A percentile compares a stretch with the other conserved stretches of the same genome.
Evolutionary conservation across 768 basidiomycete genomes (phyloP).

Genomic region (Tulasnella sp.): DNA sequence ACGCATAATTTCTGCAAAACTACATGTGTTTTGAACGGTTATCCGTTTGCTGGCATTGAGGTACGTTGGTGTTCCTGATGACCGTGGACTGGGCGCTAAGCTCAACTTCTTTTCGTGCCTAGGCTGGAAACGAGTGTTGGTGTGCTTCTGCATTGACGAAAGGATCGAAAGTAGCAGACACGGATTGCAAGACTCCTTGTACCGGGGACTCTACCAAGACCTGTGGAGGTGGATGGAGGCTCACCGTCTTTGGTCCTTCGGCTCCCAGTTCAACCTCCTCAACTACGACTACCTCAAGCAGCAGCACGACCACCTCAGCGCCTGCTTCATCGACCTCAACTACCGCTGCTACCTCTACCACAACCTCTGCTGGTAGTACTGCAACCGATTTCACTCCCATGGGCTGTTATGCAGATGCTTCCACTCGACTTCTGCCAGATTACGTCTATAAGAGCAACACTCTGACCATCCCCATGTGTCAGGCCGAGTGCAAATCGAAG

Average conservation of each 20-base stretch:
- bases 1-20: neutral
- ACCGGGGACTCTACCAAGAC: neutral
- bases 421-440: neutral
- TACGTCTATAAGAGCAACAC: neutral
- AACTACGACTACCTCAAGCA: neutral
- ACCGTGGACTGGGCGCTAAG: no score
- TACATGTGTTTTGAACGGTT: neutral
- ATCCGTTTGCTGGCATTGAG: no score
- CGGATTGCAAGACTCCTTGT: neutral
- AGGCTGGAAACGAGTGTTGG: no score
- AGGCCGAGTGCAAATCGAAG: neutral
- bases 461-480: conserved; percentile 3
- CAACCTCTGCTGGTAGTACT: neutral
- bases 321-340: neutral
- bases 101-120: neutral
- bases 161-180: neutral
- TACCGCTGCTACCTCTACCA: neutral
- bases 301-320: neutral
- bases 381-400: neutral
- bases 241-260: neutral
- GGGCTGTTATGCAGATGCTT: conserved; percentile 2
- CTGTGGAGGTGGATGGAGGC: no score
- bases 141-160: neutral
- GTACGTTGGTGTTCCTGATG: no score
- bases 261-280: neutral